Conservation (phyloP, 306 rosid species). For the Gynostemma pentaphyllum region DNA sequence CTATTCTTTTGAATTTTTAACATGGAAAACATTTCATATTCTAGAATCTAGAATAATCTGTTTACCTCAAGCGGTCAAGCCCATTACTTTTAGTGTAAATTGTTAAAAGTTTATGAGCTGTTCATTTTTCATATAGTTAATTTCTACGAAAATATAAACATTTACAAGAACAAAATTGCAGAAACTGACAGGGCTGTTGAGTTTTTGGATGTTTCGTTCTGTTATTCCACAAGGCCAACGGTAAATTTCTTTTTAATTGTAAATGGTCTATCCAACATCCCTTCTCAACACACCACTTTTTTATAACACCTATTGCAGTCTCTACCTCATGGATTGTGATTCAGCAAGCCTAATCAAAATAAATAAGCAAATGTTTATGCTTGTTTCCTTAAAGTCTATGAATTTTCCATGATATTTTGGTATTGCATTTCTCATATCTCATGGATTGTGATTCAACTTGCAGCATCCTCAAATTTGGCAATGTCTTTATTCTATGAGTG, state of each 20-base stretch:
- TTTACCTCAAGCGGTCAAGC: neutral
- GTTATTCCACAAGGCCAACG: constrained; percentile 72
- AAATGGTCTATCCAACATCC: constrained; percentile 2
- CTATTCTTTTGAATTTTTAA: neutral
- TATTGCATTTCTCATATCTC: neutral
- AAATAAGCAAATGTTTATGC: neutral
- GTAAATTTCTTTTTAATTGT: constrained; percentile 30
- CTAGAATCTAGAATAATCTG: neutral
- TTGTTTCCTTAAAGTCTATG: neutral
- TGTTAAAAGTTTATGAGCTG: neutral
- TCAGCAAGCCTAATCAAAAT: too few species aligned
- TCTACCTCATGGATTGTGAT: neutral
- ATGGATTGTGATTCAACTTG: neutral
- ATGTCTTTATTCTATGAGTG: neutral
- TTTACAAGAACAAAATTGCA: constrained; percentile 57
- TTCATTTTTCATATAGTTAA: neutral
- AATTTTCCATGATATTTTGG: neutral
- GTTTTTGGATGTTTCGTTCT: constrained; percentile 62
- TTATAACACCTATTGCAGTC: neutral
- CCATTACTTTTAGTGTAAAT: neutral
- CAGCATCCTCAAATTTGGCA: neutral
- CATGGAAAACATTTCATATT: neutral
- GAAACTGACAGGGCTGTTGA: constrained; percentile 52
- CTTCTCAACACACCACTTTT: constrained; percentile 11
- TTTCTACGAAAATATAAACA: constrained; percentile 14